phyloP scores from a whole-genome alignment of 768 basidiomycete genomes.

The Boletales sp. region DNA sequence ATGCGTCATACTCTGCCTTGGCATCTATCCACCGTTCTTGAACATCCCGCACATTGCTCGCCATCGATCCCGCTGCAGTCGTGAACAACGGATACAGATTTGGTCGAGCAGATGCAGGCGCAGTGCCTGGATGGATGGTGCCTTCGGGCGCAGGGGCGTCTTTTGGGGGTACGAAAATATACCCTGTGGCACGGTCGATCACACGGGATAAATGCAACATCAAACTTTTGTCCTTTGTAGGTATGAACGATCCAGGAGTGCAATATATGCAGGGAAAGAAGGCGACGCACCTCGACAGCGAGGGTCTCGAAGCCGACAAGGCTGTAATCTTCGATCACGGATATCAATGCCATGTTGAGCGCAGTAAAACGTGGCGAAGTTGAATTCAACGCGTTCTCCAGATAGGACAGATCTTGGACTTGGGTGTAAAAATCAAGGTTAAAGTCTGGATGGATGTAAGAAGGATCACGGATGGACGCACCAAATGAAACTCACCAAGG shows the following conservation, averaged over 20 bases:
- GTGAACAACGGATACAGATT: slow-evolving; percentile 70
- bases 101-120: slow-evolving; percentile 44
- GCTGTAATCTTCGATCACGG: slow-evolving; percentile 88
- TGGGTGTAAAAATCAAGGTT: slow-evolving; percentile 98
- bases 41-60: slow-evolving; percentile 64
- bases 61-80: slow-evolving; percentile 53
- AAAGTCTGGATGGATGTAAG: slow-evolving; percentile 60
- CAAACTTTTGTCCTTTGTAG: slow-evolving; percentile 78
- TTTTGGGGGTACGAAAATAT: slow-evolving; percentile 72
- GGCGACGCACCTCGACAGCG: slow-evolving; percentile 75
- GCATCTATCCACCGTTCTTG: slow-evolving; percentile 96
- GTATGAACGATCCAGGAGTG: neutral
- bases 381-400: slow-evolving; percentile 69
- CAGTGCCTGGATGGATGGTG: slow-evolving; percentile 26
- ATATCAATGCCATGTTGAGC: slow-evolving; percentile 87
- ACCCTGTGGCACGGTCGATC: slow-evolving; percentile 91
- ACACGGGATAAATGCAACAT: slow-evolving; percentile 85
- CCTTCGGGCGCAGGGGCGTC: slow-evolving; percentile 31
- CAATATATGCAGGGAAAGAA: neutral
- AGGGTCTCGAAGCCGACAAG: slow-evolving; percentile 96
- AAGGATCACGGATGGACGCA: neutral
- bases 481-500: slow-evolving; percentile 55
- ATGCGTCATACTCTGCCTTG: slow-evolving; percentile 77
- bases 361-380: slow-evolving; percentile 67
- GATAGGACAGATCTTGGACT: slow-evolving; percentile 90